phyloP scores from a whole-genome alignment of 23 red algal genomes.

The Agarophyton chilense region DNA sequence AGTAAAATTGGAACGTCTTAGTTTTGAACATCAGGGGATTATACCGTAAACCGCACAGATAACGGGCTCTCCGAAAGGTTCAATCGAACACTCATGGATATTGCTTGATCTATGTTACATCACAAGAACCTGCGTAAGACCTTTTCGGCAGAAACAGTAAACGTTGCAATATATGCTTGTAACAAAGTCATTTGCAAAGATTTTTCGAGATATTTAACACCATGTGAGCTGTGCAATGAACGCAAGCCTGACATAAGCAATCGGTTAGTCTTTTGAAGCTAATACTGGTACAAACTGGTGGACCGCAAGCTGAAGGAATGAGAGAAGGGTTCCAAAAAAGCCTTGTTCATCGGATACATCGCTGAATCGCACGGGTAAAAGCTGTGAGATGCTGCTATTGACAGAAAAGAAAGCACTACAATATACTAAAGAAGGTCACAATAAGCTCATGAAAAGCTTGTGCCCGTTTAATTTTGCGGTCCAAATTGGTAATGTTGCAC shows the following conservation, averaged over 20 bases:
- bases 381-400: slow-evolving; percentile 17
- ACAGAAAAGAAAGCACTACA: too few species aligned
- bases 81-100: too few species aligned
- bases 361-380: slow-evolving; percentile 13
- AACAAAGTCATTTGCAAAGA: slow-evolving; percentile 14
- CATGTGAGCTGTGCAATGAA: background rate
- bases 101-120: background rate
- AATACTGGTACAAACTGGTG: slow-evolving; percentile 12
- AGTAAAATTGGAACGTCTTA: background rate
- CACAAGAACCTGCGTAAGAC: background rate
- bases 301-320: background rate
- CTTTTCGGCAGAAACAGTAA: background rate
- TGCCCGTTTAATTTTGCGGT: too few species aligned
- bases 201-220: background rate
- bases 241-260: background rate
- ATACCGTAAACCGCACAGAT: background rate
- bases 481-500: too few species aligned
- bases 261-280: too few species aligned
- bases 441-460: too few species aligned
- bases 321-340: background rate
- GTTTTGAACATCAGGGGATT: slow-evolving; percentile 15
- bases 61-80: too few species aligned
- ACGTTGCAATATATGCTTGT: slow-evolving; percentile 9
- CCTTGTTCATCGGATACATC: background rate
- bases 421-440: too few species aligned